These are phyloP conservation scores for Fereydounia khargensis DNA, from an alignment of 1,284 basidiomycete species.

Conservation along the genomic window DNA sequence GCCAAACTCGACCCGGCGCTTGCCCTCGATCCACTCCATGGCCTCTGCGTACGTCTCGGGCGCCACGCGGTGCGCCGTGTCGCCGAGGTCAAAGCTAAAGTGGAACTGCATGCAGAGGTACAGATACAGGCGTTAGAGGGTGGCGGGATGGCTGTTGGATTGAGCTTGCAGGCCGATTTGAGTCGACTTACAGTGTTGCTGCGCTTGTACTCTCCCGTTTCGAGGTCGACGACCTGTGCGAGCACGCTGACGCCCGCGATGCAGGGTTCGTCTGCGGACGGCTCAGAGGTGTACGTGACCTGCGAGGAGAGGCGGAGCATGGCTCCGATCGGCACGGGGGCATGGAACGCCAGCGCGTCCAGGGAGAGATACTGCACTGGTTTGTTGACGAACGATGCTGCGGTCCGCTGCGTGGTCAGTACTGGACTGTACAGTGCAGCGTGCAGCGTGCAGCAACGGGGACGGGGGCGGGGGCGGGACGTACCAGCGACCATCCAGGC, in stretches of 20 bases:
- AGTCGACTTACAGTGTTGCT: constrained; percentile 36
- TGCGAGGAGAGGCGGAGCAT: constrained; percentile 44
- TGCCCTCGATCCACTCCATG: constrained; percentile 50
- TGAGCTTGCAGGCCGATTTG: no score
- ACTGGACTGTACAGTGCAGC: no score
- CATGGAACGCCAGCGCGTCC: constrained; percentile 49
- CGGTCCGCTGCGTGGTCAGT: no score
- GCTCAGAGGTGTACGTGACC: constrained; percentile 36
- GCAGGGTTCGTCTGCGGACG: constrained; percentile 5
- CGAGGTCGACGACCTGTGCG: constrained; percentile 42
- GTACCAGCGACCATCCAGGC: constrained; percentile 54
- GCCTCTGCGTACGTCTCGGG: constrained; percentile 43
- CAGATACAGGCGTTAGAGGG: no score
- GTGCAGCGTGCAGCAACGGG: no score
- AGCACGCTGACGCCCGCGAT: constrained; percentile 41
- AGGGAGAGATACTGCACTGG: constrained; percentile 57
- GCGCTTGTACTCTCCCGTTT: constrained; percentile 28
- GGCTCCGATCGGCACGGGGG: constrained; percentile 48
- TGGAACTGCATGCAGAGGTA: constrained; percentile 45
- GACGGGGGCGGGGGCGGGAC: constrained; percentile 1
- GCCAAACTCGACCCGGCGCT: constrained; percentile 38
- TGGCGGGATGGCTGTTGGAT: no score
- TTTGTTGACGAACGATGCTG: constrained; percentile 43
- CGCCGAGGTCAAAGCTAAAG: constrained; percentile 45
- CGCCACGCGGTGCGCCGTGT: constrained; percentile 15